These are phyloP conservation scores for Calocera cornea DNA, from an alignment of 768 basidiomycete species.

Conservation along the genomic window DNA sequence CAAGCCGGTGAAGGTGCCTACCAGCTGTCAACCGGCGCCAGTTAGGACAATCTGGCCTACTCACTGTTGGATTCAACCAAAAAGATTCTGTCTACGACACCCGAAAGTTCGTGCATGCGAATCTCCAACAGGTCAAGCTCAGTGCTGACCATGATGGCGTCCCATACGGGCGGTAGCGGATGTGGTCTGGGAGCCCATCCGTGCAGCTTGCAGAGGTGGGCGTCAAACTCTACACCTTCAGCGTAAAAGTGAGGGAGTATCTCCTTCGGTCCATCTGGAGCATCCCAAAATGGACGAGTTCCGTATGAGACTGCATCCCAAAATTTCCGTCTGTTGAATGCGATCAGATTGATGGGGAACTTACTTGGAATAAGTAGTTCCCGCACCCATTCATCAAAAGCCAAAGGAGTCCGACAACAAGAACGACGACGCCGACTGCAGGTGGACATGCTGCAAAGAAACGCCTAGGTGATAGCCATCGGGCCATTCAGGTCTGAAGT, in stretches of 20 bases:
- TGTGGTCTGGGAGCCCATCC: conserved; percentile 35
- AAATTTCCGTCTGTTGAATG: conserved; percentile 22
- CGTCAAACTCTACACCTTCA: conserved; percentile 36
- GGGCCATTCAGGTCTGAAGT: not conserved
- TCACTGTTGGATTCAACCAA: conserved; percentile 41
- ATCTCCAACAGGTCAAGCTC: conserved; percentile 53
- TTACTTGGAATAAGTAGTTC: not conserved
- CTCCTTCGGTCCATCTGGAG: conserved; percentile 33
- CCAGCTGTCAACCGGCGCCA: not conserved
- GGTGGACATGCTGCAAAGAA: not conserved
- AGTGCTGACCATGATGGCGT: conserved; percentile 48
- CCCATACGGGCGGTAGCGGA: conserved; percentile 26
- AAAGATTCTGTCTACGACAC: conserved; percentile 45
- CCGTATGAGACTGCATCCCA: conserved; percentile 41
- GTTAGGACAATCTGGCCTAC: not conserved
- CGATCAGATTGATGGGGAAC: not conserved
- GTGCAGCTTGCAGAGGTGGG: conserved; percentile 38
- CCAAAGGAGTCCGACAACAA: not conserved
- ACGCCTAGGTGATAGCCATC: conserved; percentile 2
- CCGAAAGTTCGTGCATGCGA: conserved; percentile 45
- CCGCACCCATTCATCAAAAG: not conserved
- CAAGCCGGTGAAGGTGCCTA: conserved; percentile 42
- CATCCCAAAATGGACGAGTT: conserved; percentile 48
- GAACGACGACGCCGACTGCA: not conserved
- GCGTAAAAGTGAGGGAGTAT: conserved; percentile 45